A percentile compares a stretch with the other conserved stretches of the same genome.
These are phyloP conservation scores for Tricholoma sp. DNA, from an alignment of 768 basidiomycete genomes.

Conservation along the genomic window DNA sequence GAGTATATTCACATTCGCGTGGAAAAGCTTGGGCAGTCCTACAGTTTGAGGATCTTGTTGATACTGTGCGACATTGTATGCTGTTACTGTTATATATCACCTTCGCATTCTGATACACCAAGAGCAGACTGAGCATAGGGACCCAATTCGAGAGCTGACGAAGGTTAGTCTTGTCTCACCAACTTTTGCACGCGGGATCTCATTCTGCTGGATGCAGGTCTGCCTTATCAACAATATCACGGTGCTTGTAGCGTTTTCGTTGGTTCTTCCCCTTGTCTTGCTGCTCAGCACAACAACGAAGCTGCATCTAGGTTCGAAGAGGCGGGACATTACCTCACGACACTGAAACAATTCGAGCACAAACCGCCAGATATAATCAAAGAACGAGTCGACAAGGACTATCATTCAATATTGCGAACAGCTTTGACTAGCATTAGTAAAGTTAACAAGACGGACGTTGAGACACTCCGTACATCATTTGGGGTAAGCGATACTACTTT, in stretches of 20 bases:
- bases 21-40: slow-evolving; percentile 75
- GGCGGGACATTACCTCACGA: slow-evolving; percentile 85
- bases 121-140: slow-evolving; percentile 80
- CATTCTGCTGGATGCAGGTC: slow-evolving; percentile 34
- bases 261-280: slow-evolving; percentile 17
- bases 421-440: slow-evolving; percentile 85
- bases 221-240: slow-evolving; percentile 93
- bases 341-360: slow-evolving; percentile 92
- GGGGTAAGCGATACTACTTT: slow-evolving; percentile 53
- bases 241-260: slow-evolving; percentile 91
- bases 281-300: slow-evolving; percentile 4
- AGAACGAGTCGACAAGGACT: slow-evolving; percentile 89
- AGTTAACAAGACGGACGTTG: slow-evolving; percentile 97
- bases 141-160: slow-evolving; percentile 87
- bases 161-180: slow-evolving; percentile 44
- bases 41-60: slow-evolving; percentile 80
- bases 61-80: slow-evolving; percentile 90
- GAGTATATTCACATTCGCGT: slow-evolving; percentile 94
- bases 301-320: slow-evolving; percentile 65
- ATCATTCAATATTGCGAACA: slow-evolving; percentile 72
- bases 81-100: slow-evolving; percentile 8
- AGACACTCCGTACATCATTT: slow-evolving; percentile 86
- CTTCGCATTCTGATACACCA: not conserved
- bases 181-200: not conserved
- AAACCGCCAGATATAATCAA: slow-evolving; percentile 92